Conservation (phyloP, 2,329 filamentous ascomycete genomes). For the Colletotrichum cereale region DNA sequence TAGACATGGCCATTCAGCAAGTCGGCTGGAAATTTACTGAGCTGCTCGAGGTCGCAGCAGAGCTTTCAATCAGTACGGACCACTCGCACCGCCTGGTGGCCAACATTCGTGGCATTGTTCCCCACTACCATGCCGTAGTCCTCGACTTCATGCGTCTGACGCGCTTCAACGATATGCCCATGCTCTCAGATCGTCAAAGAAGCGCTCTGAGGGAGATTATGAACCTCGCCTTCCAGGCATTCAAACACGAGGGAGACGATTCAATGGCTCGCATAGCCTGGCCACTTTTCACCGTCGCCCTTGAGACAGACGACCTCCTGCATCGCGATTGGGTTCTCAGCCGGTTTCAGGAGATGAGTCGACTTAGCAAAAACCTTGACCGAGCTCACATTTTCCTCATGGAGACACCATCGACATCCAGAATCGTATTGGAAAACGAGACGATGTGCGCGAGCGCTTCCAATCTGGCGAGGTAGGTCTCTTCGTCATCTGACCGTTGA, state of each 20-base stretch:
- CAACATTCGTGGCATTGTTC: constrained; percentile 52
- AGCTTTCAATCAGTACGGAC: constrained; percentile 44
- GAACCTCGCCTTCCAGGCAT: constrained; percentile 50
- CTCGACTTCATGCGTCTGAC: constrained; percentile 47
- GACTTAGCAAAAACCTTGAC: constrained; percentile 50
- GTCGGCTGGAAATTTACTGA: constrained; percentile 44
- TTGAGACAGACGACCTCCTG: constrained; percentile 50
- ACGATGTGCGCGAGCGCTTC: constrained; percentile 41
- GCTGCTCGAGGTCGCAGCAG: constrained; percentile 45
- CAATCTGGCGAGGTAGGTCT: constrained; percentile 38
- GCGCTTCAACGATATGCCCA: constrained; percentile 28
- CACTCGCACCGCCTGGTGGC: constrained; percentile 48
- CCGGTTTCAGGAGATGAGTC: constrained; percentile 47
- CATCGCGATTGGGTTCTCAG: constrained; percentile 51
- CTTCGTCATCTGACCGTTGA: constrained; percentile 42
- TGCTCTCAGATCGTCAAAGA: constrained; percentile 35
- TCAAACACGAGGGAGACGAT: constrained; percentile 49
- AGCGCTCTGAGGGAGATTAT: constrained; percentile 44
- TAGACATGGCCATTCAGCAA: constrained; percentile 43
- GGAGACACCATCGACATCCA: constrained; percentile 44
- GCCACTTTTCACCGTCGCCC: constrained; percentile 51
- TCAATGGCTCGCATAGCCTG: constrained; percentile 50
- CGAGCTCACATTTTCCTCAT: constrained; percentile 48
- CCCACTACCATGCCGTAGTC: constrained; percentile 51
- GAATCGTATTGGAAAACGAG: constrained; percentile 24